Base-by-base conservation (phyloP, 208 protist genomes). In the Leptomonas pyrrhocoris region DNA sequence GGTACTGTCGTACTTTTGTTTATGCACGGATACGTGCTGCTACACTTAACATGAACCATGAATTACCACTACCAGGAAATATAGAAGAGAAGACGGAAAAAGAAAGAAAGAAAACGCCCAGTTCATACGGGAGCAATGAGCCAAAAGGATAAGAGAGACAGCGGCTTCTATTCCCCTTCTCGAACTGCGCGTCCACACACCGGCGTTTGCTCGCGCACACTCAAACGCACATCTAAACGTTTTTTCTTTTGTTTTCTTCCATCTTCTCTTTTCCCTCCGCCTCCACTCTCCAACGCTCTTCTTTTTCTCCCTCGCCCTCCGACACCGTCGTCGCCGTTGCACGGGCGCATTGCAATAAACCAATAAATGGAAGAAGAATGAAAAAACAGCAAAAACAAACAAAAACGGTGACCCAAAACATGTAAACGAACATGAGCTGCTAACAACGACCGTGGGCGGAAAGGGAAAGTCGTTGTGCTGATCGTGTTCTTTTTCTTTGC, bases 51-150 rank as follows among this genome's bases (percentile, higher is more conserved):
- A 60, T 15, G 25, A 25, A 46, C 42, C 6, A 36, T 19, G 16
- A 19, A 16, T 50, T 62, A 62, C 57, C 36, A 50, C 57, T 62
- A 62, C 18, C 42, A 62, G 15, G 40, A 36, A 28, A 70, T 11
- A 61, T n/a, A 19, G 11, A 38, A 21, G 55, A 27, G 3, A 34
- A 61, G 13, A 59, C 18, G 30, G 42, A 48, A 46, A 38, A 68
- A 30, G 23, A 38, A 68, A 19, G 50, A 57, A 31, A 46, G 1
- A 25, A 36, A 45, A 28, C 21, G 2, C 19, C 31, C 36, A 42
- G 5, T 30, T 60, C 30, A 5, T 46, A 40, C 51, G 30, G 23
- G 49, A 50, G 45, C n/a, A 21, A 23, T 18, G 21, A 21, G n/a
- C 12, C 13, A 50, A 50, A 50, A 21, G 6, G 38, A 42, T 15